Base-by-base conservation (phyloP, 2,329 filamentous ascomycete species). In the Penicillium olsonii region DNA sequence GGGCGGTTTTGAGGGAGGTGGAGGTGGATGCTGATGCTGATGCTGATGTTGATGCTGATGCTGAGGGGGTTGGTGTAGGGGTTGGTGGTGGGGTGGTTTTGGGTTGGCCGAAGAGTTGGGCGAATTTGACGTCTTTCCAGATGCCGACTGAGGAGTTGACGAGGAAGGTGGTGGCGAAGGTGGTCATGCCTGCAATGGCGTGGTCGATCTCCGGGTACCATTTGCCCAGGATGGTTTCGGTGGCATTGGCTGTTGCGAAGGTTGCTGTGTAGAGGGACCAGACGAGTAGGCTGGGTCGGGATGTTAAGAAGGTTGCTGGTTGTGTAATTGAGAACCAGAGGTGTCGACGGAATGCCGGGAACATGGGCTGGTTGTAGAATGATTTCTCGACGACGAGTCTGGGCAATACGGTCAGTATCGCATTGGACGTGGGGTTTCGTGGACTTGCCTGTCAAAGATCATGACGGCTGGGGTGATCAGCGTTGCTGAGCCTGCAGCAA, bases 51-150 rank as follows among this genome's bases (percentile, higher is more conserved):
- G 35, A 33, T 2, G 55, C 26, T 19, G 48, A 4, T 3, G 55
- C 27, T 3, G 50, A 20, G 5, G 51, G 12, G 6, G 46, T 33
- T n/a, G 54, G 3, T 10, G 53, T 15, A 0, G 53, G 15, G 18
- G 52, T 22, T 20, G 54, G 18, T 19, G 45, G 40, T 20, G 56
- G 24, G 7, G 48, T 18, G 40, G 46, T 34, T 26, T 52, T 55
- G 38, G 51, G 56, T 34, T 66, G 62, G 34, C 65, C 66, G 69
- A 94, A 95, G 64, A 95, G 80, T 61, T 84, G 82, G 2, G 89
- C 89, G 69, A 92, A 95, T 55, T 87, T 84, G 62, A 85, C 84
- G 75, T 95, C 91, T 70, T 95, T 96, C 81, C 92, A 89, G 41
- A 71, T 69, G 68, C 88, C 88, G 31, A 95, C 76, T 11, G 83